Percentiles rank a stretch among this genome's conserved stretches.
Conservation (phyloP, 176 grass and related monocot genomes). For the Aegilops bicornis region DNA sequence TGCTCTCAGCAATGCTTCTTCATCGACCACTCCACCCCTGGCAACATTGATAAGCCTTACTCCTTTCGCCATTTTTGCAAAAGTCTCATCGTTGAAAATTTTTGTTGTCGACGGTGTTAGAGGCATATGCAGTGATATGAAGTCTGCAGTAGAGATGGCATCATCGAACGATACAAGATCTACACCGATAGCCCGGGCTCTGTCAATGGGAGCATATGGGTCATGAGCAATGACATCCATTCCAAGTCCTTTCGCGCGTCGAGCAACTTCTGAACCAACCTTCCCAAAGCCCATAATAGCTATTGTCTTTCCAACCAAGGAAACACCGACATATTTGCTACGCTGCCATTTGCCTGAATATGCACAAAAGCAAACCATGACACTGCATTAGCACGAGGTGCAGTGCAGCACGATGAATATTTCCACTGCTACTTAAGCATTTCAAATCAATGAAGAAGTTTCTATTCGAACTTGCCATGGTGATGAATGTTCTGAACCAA, state of each 20-base stretch:
- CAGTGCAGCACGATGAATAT: not conserved
- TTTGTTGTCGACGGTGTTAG: conserved; percentile 72
- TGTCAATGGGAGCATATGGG: conserved; percentile 76
- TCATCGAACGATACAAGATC: conserved; percentile 87
- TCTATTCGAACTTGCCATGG: not conserved
- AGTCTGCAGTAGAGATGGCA: conserved; percentile 75
- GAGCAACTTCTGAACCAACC: conserved; percentile 91
- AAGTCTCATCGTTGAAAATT: conserved; percentile 82
- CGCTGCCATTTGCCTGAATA: conserved; percentile 83
- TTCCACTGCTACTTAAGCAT: not conserved
- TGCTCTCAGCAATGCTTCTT: conserved; percentile 77
- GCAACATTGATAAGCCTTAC: conserved; percentile 90
- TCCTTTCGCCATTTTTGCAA: conserved; percentile 73
- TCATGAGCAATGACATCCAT: conserved; percentile 81
- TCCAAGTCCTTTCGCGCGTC: conserved; percentile 76
- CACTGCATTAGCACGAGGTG: not conserved
- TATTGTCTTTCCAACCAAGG: conserved; percentile 81
- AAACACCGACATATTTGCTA: conserved; percentile 77
- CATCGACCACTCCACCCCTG: conserved; percentile 91
- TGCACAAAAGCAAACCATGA: not conserved
- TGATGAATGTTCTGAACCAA: not conserved
- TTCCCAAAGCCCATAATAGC: conserved; percentile 93
- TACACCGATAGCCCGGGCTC: conserved; percentile 80
- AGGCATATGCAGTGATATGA: conserved; percentile 94
- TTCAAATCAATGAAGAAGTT: not conserved